phyloP scores from a whole-genome alignment of 805 yeast species.

The Lipomyces sp. region DNA sequence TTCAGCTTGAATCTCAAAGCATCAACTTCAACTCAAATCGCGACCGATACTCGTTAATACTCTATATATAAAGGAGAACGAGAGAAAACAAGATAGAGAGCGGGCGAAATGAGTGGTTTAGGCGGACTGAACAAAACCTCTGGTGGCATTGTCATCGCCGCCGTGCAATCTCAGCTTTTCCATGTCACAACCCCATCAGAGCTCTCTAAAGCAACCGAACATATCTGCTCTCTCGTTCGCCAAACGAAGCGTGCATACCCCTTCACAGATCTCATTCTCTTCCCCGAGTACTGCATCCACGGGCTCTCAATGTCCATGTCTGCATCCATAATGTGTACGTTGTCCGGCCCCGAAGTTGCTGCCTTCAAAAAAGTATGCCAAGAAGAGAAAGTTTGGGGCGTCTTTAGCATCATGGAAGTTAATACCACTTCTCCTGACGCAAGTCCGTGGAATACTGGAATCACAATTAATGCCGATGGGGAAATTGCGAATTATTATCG shows the following conservation, averaged over 20 bases:
- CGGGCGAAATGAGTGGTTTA: constrained; percentile 8
- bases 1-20: background rate
- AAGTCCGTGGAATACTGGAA: constrained; percentile 15
- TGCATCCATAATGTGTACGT: constrained; percentile 7
- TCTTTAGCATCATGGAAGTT: constrained; percentile 11
- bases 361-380: constrained; percentile 12
- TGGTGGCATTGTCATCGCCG: constrained; percentile 14
- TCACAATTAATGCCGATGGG: constrained; percentile 13
- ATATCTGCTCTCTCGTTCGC: constrained; percentile 12
- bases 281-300: constrained; percentile 13
- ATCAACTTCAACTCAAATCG: background rate
- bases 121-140: constrained; percentile 15
- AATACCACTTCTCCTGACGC: constrained; percentile 7
- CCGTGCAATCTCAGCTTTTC: constrained; percentile 12
- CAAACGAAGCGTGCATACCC: constrained; percentile 13
- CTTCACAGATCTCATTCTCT: constrained; percentile 9
- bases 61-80: background rate
- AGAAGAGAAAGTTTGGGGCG: constrained; percentile 15
- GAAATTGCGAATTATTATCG: constrained; percentile 13
- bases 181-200: constrained; percentile 6
- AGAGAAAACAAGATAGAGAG: background rate
- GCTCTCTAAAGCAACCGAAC: constrained; percentile 7
- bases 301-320: constrained; percentile 11
- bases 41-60: background rate
- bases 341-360: constrained; percentile 12